Conservation (phyloP, 2,329 filamentous ascomycete genomes). For the Pseudogymnoascus sp. region DNA sequence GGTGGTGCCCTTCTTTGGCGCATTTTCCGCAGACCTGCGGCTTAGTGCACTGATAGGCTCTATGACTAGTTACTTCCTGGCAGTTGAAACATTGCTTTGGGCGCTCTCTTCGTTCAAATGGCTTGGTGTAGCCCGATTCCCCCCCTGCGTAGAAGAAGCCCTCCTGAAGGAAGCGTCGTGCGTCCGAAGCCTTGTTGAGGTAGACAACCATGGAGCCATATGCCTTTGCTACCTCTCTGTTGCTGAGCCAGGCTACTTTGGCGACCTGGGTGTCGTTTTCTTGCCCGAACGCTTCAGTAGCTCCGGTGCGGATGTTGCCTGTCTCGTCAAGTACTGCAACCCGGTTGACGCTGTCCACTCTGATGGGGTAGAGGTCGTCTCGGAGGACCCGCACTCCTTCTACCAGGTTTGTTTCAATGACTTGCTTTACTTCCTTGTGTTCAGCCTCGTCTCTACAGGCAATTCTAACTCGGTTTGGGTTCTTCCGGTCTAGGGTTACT, state of each 20-base stretch:
- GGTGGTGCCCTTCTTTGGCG: conserved; percentile 17
- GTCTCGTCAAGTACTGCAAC: conserved; percentile 19
- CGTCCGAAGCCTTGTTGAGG: conserved; percentile 18
- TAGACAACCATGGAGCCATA: conserved; percentile 25
- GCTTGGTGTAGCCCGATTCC: conserved; percentile 17
- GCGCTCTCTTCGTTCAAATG: conserved; percentile 19
- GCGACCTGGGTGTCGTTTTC: conserved; percentile 23
- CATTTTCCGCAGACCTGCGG: conserved; percentile 16
- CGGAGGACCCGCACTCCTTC: conserved; percentile 17
- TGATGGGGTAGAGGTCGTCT: conserved; percentile 22
- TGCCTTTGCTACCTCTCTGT: conserved; percentile 18
- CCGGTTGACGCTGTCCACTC: conserved; percentile 22
- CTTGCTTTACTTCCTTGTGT: conserved; percentile 17
- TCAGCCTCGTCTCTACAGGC: conserved; percentile 20
- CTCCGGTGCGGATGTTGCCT: conserved; percentile 13
- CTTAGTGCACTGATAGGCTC: conserved; percentile 25
- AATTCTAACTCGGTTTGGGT: conserved; percentile 15
- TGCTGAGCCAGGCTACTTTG: conserved; percentile 24
- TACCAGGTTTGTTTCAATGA: conserved; percentile 15
- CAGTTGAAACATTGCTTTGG: conserved; percentile 28
- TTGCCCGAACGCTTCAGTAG: conserved; percentile 16
- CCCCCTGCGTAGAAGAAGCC: conserved; percentile 21
- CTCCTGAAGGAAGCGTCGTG: conserved; percentile 16
- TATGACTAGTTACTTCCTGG: conserved; percentile 25
- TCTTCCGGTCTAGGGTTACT: conserved; percentile 16